Conservation (phyloP, 139 green algal genomes). For the Zygnema cylindricum region DNA sequence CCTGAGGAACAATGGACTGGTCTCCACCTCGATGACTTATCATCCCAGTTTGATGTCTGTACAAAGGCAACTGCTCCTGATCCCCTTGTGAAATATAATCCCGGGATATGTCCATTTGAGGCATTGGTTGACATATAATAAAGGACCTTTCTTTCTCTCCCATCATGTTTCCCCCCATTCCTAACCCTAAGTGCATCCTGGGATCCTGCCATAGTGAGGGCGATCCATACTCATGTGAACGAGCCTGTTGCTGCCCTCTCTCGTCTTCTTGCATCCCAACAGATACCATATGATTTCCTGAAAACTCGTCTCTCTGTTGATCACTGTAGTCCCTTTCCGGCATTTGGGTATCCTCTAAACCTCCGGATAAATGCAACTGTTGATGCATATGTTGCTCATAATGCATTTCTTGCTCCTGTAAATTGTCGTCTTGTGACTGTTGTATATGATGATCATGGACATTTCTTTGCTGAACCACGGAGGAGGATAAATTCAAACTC, state of each 20-base stretch:
- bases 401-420: not conserved
- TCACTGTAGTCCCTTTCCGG: not conserved
- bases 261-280: not conserved
- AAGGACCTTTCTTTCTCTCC: not conserved
- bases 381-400: not conserved
- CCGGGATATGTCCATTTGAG: not conserved
- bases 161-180: not conserved
- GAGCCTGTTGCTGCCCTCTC: not conserved
- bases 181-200: not conserved
- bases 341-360: not conserved
- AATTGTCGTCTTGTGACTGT: too few species aligned
- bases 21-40: not conserved
- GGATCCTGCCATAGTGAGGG: not conserved
- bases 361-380: too few species aligned
- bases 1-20: not conserved
- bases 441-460: too few species aligned
- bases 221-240: not conserved
- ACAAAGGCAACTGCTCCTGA: not conserved
- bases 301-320: not conserved
- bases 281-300: not conserved
- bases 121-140: not conserved
- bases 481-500: too few species aligned
- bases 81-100: not conserved
- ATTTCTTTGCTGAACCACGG: too few species aligned
- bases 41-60: not conserved